phyloP scores from a whole-genome alignment of 805 yeast genomes.

The Candida argentea region DNA sequence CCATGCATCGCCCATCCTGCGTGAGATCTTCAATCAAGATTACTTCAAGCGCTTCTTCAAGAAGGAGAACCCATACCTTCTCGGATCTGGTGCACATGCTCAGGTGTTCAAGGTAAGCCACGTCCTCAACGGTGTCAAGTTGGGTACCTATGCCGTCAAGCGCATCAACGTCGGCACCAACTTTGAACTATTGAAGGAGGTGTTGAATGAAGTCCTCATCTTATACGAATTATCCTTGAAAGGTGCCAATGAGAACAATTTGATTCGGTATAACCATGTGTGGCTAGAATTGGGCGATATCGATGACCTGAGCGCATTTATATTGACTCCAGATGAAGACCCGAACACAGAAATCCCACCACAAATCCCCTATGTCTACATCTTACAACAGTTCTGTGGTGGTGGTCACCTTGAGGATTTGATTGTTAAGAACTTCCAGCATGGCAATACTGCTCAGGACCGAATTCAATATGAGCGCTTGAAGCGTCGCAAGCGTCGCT shows the following conservation, averaged over 20 bases:
- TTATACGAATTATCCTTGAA: slow-evolving; percentile 41
- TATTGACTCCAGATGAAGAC: slow-evolving; percentile 10
- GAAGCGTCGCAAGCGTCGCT: slow-evolving; percentile 8
- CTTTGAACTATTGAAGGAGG: slow-evolving; percentile 55
- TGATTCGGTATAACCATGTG: slow-evolving; percentile 82
- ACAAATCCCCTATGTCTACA: slow-evolving; percentile 60
- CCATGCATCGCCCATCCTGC: too few relatives aligned
- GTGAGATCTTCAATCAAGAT: slow-evolving; percentile 70
- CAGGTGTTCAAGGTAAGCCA: slow-evolving; percentile 80
- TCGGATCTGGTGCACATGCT: slow-evolving; percentile 83
- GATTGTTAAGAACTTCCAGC: slow-evolving; percentile 14
- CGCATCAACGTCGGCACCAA: slow-evolving; percentile 79
- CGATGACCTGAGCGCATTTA: slow-evolving; percentile 32
- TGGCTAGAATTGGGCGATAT: slow-evolving; percentile 70
- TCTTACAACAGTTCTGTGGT: slow-evolving; percentile 77
- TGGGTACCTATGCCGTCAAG: slow-evolving; percentile 79
- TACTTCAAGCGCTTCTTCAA: slow-evolving; percentile 68
- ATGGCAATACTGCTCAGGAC: slow-evolving; percentile 17
- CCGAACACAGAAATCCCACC: slow-evolving; percentile 9
- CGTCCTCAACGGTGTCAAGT: slow-evolving; percentile 53
- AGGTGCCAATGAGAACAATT: slow-evolving; percentile 39
- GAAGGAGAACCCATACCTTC: slow-evolving; percentile 35
- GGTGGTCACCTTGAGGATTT: slow-evolving; percentile 82
- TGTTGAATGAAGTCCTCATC: slow-evolving; percentile 69
- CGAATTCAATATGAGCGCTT: slow-evolving; percentile 17